A percentile compares a stretch with the other conserved stretches of the same genome.
Evolutionary conservation across 2,329 filamentous ascomycete species (phyloP).

Genomic region (Cylindrodendrum hubeiense): DNA sequence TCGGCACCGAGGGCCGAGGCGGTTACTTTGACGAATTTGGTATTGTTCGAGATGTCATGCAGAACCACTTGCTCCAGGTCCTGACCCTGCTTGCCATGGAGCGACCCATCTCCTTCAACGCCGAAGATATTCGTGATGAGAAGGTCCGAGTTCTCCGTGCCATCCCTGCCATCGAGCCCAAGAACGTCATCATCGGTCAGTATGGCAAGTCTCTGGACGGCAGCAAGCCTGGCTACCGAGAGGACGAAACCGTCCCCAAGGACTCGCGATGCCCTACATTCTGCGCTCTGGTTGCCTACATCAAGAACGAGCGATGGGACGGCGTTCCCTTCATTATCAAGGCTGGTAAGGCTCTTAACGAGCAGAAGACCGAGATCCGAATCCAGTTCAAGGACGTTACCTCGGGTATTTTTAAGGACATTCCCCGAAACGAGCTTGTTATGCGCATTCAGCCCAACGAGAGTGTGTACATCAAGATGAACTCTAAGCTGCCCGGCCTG

Average conservation of each 20-base stretch:
- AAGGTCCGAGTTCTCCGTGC: slow-evolving; percentile 96
- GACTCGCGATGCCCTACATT: slow-evolving; percentile 98
- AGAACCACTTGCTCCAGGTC: slow-evolving; percentile 98
- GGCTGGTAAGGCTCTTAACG: slow-evolving; percentile 97
- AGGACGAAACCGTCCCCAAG: slow-evolving; percentile 98
- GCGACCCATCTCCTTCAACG: slow-evolving; percentile 96
- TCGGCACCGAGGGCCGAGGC: slow-evolving; percentile 96
- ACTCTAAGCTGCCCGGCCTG: slow-evolving; percentile 97
- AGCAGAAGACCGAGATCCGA: slow-evolving; percentile 99
- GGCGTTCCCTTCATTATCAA: slow-evolving; percentile 99
- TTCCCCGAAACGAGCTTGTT: slow-evolving; percentile 98
- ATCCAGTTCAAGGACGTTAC: slow-evolving; percentile 99
- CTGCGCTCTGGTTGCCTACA: slow-evolving; percentile 96
- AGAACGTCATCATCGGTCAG: slow-evolving; percentile 99
- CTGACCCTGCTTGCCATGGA: slow-evolving; percentile 98
- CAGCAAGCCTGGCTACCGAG: slow-evolving; percentile 97
- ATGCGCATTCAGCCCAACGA: slow-evolving; percentile 99
- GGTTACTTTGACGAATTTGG: slow-evolving; percentile 99
- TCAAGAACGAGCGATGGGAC: slow-evolving; percentile 99
- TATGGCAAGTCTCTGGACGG: slow-evolving; percentile 97
- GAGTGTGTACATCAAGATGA: slow-evolving; percentile 99
- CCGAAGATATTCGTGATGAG: slow-evolving; percentile 98
- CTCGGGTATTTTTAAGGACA: slow-evolving; percentile 99
- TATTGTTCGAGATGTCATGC: slow-evolving; percentile 99
- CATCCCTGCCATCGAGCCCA: slow-evolving; percentile 95